phyloP scores from a whole-genome alignment of 345 rosid genomes.

The Mercurialis annua region DNA sequence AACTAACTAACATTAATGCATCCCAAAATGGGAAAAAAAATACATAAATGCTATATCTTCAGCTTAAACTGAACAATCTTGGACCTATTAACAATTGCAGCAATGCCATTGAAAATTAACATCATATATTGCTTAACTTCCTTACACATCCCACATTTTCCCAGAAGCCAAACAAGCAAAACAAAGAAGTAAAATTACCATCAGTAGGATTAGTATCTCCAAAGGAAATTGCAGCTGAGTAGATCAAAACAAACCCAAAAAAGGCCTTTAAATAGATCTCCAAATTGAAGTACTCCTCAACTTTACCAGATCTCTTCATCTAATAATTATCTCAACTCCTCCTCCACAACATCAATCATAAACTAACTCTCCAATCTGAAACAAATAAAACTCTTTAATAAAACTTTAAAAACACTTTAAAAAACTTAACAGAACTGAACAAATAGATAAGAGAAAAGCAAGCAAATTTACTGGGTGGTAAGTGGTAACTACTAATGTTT shows the following conservation, averaged over 20 bases:
- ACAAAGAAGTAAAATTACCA: conserved; percentile 38
- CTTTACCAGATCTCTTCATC: conserved; percentile 47
- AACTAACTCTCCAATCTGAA: conserved; percentile 42
- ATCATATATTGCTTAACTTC: not conserved
- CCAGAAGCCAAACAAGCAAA: not conserved
- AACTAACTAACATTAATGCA: not conserved
- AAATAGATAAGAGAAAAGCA: conserved; percentile 14
- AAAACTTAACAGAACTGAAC: conserved; percentile 17
- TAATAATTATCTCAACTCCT: conserved; percentile 32
- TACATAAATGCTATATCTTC: not conserved
- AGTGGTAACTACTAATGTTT: conserved; percentile 3
- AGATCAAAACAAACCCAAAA: conserved; percentile 56
- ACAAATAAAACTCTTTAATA: conserved; percentile 7
- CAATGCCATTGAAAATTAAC: not conserved
- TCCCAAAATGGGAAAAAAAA: not conserved
- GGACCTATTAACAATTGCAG: not conserved
- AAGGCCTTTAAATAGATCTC: conserved; percentile 45
- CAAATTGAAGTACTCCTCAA: conserved; percentile 31
- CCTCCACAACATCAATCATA: conserved; percentile 30
- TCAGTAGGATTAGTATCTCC: conserved; percentile 69
- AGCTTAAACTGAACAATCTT: not conserved
- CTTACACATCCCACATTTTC: conserved; percentile 7
- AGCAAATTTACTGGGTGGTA: conserved; percentile 20
- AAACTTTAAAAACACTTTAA: conserved; percentile 4
- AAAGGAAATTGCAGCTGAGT: conserved; percentile 42